Percentiles rank a stretch among this genome's conserved stretches.
Evolutionary conservation across 495 filamentous ascomycete genomes (phyloP).

Genomic region (Penicillium chermesinum): DNA sequence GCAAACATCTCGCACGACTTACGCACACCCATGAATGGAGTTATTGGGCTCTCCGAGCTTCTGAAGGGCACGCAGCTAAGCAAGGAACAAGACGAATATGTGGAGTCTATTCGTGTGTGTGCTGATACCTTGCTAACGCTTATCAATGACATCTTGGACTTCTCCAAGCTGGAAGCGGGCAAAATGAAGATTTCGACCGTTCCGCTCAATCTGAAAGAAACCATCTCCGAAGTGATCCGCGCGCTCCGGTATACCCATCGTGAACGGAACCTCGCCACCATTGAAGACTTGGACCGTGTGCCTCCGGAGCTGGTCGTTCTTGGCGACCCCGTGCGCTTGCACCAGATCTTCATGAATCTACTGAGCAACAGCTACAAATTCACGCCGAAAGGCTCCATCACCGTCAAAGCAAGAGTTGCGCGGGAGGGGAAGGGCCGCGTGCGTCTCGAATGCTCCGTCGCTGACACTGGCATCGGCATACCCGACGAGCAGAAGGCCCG

Average conservation of each 20-base stretch:
- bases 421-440: constrained; percentile 64
- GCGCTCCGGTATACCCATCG: constrained; percentile 79
- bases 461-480: constrained; percentile 88
- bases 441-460: constrained; percentile 75
- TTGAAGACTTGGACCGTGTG: constrained; percentile 57
- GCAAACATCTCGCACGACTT: constrained; percentile 89
- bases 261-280: constrained; percentile 70
- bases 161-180: constrained; percentile 88
- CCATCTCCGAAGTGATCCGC: constrained; percentile 80
- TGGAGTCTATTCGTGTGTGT: constrained; percentile 87
- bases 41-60: constrained; percentile 86
- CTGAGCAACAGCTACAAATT: constrained; percentile 94
- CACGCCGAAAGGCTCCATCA: constrained; percentile 79
- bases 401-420: constrained; percentile 65
- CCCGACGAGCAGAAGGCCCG: constrained; percentile 72
- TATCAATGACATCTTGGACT: constrained; percentile 93
- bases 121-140: constrained; percentile 86
- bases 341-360: constrained; percentile 90
- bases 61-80: constrained; percentile 72
- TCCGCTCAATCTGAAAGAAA: constrained; percentile 77
- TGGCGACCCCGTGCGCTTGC: constrained; percentile 83
- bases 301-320: constrained; percentile 75
- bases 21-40: constrained; percentile 80
- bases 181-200: constrained; percentile 92
- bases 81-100: constrained; percentile 80